Base-by-base conservation (phyloP, 371 early-diverging fungal species). In the Neoconidiobolus thromboides region DNA sequence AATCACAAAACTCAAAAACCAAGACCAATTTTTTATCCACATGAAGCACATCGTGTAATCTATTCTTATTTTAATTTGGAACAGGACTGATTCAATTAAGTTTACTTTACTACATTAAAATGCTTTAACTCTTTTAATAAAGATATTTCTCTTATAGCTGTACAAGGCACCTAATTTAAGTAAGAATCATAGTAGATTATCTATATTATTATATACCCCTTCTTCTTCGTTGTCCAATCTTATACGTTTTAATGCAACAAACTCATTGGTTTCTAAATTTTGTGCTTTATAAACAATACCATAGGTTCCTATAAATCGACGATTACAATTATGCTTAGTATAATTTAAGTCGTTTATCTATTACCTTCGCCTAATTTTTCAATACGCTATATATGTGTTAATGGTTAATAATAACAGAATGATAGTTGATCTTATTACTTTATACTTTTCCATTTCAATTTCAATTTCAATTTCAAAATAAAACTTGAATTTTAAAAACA, bases 61-160 rank as follows among this genome's bases (percentile, higher is more conserved):
- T 26, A 26, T 26, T 26, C 26, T 26, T 26, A n/a, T 88, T 84
- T 64, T 48, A 38, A 42, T 3, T 41, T 43, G 52, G 48, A 56
- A 63, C 3, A 15, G 39, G 40, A 57, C 43, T 55, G 48, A 9
- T 58, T 9, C 42, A 36, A 62, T 26, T 26, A 15, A 42, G 5
- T 43, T 60, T 69, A 82, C 83, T 77, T 75, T 44, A 99, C 86
- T 65, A 99, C 91, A 71, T 99, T 99, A 53, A 80, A 80, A 71
- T 99, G 98, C 56, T 86, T 81, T 14, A 99, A 73, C 62, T 85
- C 88, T 69, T 93, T 95, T 58, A 99, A 73, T 38, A 99, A 75
- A 43, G 96, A 88, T 64, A 99, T 99, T 73, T 99, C 99, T 62
- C 99, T 79, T 64, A 99, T 85, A 4, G 98, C 93, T 50, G 93